Evolutionary conservation across 345 rosid species (phyloP).

Genomic region (Eucalyptus coolabah): DNA sequence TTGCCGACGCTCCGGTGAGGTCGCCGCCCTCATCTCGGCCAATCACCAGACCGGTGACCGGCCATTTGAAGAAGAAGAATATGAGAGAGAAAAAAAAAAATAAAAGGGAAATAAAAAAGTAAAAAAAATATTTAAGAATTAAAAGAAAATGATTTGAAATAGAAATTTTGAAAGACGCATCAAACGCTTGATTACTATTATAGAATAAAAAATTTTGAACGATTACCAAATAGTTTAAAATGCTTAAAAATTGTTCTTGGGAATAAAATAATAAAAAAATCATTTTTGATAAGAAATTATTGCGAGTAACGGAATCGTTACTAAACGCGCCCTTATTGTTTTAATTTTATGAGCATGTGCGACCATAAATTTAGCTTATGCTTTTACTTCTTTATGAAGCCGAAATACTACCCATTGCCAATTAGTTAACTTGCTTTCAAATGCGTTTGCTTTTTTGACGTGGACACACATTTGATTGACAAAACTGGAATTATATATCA

Average conservation of each 20-base stretch:
- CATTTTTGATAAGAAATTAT: rapidly evolving
- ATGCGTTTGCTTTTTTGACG: neutral
- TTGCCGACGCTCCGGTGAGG: rapidly evolving
- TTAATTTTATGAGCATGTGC: neutral
- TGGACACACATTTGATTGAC: neutral
- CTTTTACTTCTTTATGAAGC: neutral
- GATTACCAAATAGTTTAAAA: rapidly evolving
- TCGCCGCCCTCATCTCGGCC: rapidly evolving
- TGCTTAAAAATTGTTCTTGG: rapidly evolving
- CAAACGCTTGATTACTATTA: rapidly evolving
- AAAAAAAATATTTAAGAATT: too few relatives aligned
- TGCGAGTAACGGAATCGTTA: rapidly evolving
- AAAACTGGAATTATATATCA: neutral
- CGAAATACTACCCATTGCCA: neutral
- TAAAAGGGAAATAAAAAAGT: rapidly evolving
- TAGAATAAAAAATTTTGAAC: too few relatives aligned
- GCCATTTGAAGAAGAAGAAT: too few relatives aligned
- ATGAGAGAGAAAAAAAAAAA: too few relatives aligned
- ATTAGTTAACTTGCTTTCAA: neutral
- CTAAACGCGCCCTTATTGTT: rapidly evolving
- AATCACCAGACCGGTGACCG: rapidly evolving
- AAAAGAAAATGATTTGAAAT: too few relatives aligned
- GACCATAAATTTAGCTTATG: neutral
- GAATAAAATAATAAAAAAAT: too few relatives aligned
- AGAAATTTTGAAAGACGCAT: rapidly evolving